Evolutionary conservation across 805 yeast species (phyloP).

Genomic region (Ogataea trehaloabstinens): DNA sequence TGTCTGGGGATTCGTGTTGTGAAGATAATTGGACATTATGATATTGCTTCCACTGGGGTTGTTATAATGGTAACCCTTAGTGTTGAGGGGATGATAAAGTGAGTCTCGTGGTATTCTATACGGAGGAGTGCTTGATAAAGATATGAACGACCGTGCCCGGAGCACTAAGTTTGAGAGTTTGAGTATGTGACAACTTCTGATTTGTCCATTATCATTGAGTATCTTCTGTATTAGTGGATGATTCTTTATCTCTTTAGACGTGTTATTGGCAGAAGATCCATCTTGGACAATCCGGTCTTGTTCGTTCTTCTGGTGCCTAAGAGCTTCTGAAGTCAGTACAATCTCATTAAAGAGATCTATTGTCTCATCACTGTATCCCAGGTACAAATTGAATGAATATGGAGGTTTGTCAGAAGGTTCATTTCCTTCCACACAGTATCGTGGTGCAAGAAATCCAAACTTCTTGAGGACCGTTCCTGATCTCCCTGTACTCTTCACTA

Average conservation of each 20-base stretch:
- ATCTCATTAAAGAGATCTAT: conserved; percentile 33
- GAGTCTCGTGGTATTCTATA: conserved; percentile 28
- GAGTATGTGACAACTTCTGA: conserved; percentile 18
- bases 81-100: conserved; percentile 29
- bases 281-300: background rate
- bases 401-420: conserved; percentile 6
- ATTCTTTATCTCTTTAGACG: background rate
- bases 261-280: background rate
- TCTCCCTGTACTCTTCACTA: conserved; percentile 24
- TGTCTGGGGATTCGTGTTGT: conserved; percentile 24
- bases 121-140: conserved; percentile 30
- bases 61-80: conserved; percentile 24
- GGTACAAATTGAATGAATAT: conserved; percentile 28
- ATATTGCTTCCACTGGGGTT: conserved; percentile 22
- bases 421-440: conserved; percentile 11
- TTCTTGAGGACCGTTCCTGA: conserved; percentile 23
- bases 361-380: conserved; percentile 36
- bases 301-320: conserved; percentile 10
- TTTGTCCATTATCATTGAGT: conserved; percentile 22
- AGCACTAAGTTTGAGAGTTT: conserved; percentile 23
- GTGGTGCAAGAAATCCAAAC: conserved; percentile 31
- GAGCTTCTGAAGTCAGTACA: conserved; percentile 29
- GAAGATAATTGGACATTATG: conserved; percentile 24
- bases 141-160: conserved; percentile 27
- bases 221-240: conserved; percentile 15